These are phyloP conservation scores for Termitomyces sp. DNA, from an alignment of 768 basidiomycete species.

Conservation along the genomic window DNA sequence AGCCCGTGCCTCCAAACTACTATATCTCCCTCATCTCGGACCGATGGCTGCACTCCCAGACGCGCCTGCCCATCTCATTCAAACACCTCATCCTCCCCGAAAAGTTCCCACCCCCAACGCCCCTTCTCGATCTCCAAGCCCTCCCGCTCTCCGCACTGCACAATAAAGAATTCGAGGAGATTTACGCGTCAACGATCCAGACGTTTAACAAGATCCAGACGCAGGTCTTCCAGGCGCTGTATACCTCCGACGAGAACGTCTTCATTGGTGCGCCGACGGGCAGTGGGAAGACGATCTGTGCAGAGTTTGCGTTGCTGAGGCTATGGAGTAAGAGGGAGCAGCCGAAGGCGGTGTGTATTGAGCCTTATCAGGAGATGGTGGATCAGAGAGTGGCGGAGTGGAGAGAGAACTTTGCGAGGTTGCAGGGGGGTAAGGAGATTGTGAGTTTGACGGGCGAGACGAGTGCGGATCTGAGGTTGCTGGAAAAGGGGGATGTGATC, in stretches of 20 bases:
- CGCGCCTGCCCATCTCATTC: conserved; percentile 92
- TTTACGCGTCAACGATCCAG: conserved; percentile 76
- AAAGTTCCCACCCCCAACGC: conserved; percentile 90
- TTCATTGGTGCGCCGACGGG: conserved; percentile 97
- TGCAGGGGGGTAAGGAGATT: conserved; percentile 93
- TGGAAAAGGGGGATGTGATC: conserved; percentile 90
- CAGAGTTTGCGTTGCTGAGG: conserved; percentile 92
- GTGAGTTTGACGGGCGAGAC: conserved; percentile 93
- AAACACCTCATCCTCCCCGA: conserved; percentile 97
- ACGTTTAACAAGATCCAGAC: conserved; percentile 99
- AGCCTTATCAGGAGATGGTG: conserved; percentile 98
- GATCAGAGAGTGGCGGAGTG: conserved; percentile 87
- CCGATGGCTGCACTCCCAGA: conserved; percentile 94
- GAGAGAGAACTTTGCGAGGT: conserved; percentile 70
- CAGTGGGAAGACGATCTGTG: conserved; percentile 95
- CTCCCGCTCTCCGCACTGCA: conserved; percentile 88
- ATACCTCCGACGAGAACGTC: conserved; percentile 93
- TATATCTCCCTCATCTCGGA: conserved; percentile 95
- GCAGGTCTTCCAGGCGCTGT: conserved; percentile 97
- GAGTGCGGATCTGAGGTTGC: conserved; percentile 80
- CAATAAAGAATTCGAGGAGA: conserved; percentile 85
- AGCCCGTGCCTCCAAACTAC: conserved; percentile 97
- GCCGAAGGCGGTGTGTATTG: conserved; percentile 86
- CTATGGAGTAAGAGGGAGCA: conserved; percentile 87
- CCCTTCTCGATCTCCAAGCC: conserved; percentile 87